phyloP scores from a whole-genome alignment of 2,329 filamentous ascomycete genomes.

The Chaetomiaceae sp. region DNA sequence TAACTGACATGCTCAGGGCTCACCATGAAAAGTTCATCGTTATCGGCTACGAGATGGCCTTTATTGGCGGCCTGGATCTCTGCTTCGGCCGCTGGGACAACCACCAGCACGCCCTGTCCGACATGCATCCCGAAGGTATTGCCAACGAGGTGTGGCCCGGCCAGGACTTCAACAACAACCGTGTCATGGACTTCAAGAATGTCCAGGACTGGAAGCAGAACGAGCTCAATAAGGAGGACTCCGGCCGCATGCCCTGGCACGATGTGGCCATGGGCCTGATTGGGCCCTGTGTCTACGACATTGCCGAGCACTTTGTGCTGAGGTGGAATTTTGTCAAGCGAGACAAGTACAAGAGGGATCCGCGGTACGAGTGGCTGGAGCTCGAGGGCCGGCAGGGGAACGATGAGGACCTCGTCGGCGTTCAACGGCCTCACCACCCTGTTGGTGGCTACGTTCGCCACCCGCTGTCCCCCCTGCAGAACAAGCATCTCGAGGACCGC shows the following conservation, averaged over 20 bases:
- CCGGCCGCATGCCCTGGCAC: slow-evolving; percentile 96
- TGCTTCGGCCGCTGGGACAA: slow-evolving; percentile 96
- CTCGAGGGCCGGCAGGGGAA: slow-evolving; percentile 71
- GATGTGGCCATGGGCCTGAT: slow-evolving; percentile 91
- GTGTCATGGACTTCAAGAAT: slow-evolving; percentile 90
- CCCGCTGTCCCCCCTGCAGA: slow-evolving; percentile 64
- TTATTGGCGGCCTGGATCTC: slow-evolving; percentile 89
- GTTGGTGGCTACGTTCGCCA: slow-evolving; percentile 85
- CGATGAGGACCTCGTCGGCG: slow-evolving; percentile 80
- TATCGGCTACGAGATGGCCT: slow-evolving; percentile 84
- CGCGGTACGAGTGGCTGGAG: slow-evolving; percentile 77
- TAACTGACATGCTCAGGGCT: too few species aligned
- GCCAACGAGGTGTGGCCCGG: slow-evolving; percentile 85
- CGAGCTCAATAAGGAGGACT: slow-evolving; percentile 84
- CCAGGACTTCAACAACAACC: slow-evolving; percentile 97
- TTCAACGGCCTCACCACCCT: slow-evolving; percentile 84
- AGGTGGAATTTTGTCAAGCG: slow-evolving; percentile 97
- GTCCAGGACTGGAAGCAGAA: slow-evolving; percentile 92
- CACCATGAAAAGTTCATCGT: slow-evolving; percentile 92
- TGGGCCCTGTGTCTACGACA: slow-evolving; percentile 85
- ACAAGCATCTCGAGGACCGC: slow-evolving; percentile 58
- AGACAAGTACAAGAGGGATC: slow-evolving; percentile 93
- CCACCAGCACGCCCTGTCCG: slow-evolving; percentile 77
- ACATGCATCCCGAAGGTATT: slow-evolving; percentile 81
- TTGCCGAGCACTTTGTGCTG: slow-evolving; percentile 90